Percentiles rank a stretch among this genome's conserved stretches.
Conservation (phyloP, 1,284 basidiomycete genomes). For the Leccinum fallax region DNA sequence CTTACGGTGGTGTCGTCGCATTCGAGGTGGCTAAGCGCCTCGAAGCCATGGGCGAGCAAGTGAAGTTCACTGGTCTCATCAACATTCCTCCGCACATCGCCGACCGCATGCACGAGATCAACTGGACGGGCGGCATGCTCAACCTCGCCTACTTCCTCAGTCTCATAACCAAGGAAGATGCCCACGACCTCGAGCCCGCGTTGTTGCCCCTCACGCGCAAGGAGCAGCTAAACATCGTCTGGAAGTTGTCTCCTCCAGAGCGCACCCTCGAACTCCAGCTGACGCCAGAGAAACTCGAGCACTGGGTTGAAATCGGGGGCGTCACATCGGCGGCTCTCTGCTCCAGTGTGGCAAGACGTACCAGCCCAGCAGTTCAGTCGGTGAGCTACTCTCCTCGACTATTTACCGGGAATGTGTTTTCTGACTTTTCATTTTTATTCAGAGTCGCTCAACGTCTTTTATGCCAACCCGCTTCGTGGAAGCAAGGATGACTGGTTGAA, state of each 20-base stretch:
- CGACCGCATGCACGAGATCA: conserved; percentile 44
- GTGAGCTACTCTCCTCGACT: background rate
- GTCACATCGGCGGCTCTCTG: too few species aligned
- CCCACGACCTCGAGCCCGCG: conserved; percentile 22
- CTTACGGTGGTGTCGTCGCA: too few species aligned
- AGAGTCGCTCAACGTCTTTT: conserved; percentile 15
- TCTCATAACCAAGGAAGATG: conserved; percentile 29
- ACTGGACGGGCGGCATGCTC: too few species aligned
- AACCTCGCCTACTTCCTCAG: conserved; percentile 18
- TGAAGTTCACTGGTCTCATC: too few species aligned
- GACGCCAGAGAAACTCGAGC: conserved; percentile 22
- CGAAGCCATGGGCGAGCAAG: too few species aligned
- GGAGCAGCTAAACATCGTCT: conserved; percentile 32
- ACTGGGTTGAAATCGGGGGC: too few species aligned
- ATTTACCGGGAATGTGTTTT: background rate
- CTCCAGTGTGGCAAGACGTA: too few species aligned
- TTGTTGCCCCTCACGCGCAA: conserved; percentile 21
- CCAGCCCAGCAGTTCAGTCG: too few species aligned
- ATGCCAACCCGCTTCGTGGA: conserved; percentile 26
- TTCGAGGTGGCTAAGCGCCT: conserved; percentile 1
- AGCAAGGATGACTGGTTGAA: conserved; percentile 38
- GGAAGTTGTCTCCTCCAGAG: conserved; percentile 33
- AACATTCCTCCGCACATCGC: conserved; percentile 42
- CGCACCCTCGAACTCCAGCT: conserved; percentile 35
- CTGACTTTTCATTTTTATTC: background rate